Base-by-base conservation (phyloP, 2,329 filamentous ascomycete species). In the Rachicladosporium sp. region DNA sequence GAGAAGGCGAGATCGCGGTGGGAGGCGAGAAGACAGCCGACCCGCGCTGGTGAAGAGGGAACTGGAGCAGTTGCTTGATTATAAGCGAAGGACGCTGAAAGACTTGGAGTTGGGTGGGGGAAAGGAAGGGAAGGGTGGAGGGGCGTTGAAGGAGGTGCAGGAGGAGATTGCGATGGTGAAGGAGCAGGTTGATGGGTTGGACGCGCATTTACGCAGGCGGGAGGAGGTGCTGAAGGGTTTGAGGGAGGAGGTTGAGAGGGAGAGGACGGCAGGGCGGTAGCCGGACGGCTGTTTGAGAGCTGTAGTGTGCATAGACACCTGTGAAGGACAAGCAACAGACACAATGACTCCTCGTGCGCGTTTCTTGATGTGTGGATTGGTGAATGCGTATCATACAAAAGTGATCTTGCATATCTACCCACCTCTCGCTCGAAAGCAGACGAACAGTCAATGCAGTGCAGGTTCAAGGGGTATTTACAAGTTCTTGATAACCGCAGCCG, bases 11-110 rank as follows among this genome's bases (percentile, higher is more conserved):
- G 70, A 60, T 52, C 42, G 56, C 2, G 55, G 55, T n/a, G 57
- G 58, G 3, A 39, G 56, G 21, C 74, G 74, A 65, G 70, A 87
- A 34, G 78, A 86, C 48, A 81, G 76, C 15, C 93, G 87, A 64
- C 89, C 89, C 33, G 85, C 87, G 30, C 71, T 98, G 31, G 85
- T 96, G 41, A 96, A 95, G 72, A 73, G 88, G 46, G 91, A 98
- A 65, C 69, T 95, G 35, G 86, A 96, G 62, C 85, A 94, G 66
- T 64, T 98, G 61, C 69, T 98, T 32, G 91, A 98, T 56, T 96
- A 93, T 62, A 98, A 98, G 74, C 71, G 85, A 58, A 78, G 77
- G 56, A 80, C 80, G 67, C 68, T 89, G 58, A 71, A 76, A 50
- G 87, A 82, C 37, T 55, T 87, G 61, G 81, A 91, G 62, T 73